A percentile compares a stretch with the other conserved stretches of the same genome.
phyloP scores from a whole-genome alignment of 768 basidiomycete species.

The Baorangia bicolor region DNA sequence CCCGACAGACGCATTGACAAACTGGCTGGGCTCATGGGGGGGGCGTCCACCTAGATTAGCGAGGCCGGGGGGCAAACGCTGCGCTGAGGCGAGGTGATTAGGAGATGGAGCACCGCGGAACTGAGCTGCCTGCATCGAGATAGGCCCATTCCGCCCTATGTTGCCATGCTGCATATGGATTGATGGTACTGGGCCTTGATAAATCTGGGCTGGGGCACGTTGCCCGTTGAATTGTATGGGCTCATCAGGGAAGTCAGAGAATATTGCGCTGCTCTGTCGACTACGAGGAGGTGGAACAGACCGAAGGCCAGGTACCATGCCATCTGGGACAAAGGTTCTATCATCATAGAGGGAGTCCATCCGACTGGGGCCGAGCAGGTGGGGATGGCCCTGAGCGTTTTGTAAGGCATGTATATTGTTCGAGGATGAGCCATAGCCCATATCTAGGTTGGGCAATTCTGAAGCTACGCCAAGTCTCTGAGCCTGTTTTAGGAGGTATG shows the following conservation, averaged over 20 bases:
- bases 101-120: conserved; percentile 75
- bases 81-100: conserved; percentile 46
- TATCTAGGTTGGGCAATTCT: conserved; percentile 25
- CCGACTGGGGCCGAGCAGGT: conserved; percentile 43
- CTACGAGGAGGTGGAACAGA: conserved; percentile 60
- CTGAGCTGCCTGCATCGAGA: conserved; percentile 58
- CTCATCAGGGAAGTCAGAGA: conserved; percentile 65
- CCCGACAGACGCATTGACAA: conserved; percentile 42
- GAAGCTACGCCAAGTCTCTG: conserved; percentile 26
- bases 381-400: conserved; percentile 42
- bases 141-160: conserved; percentile 48
- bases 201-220: conserved; percentile 58
- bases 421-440: conserved; percentile 23
- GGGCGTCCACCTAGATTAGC: conserved; percentile 82
- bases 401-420: conserved; percentile 39
- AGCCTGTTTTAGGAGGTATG: conserved; percentile 22
- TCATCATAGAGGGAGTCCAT: conserved; percentile 75
- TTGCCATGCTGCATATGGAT: conserved; percentile 53
- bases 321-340: conserved; percentile 77
- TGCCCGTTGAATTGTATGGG: conserved; percentile 59
- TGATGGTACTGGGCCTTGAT: conserved; percentile 46
- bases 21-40: conserved; percentile 74
- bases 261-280: conserved; percentile 53
- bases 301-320: conserved; percentile 82
- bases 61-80: conserved; percentile 75